Base-by-base conservation (phyloP, 306 rosid genomes). In the Gynostemma pentaphyllum region DNA sequence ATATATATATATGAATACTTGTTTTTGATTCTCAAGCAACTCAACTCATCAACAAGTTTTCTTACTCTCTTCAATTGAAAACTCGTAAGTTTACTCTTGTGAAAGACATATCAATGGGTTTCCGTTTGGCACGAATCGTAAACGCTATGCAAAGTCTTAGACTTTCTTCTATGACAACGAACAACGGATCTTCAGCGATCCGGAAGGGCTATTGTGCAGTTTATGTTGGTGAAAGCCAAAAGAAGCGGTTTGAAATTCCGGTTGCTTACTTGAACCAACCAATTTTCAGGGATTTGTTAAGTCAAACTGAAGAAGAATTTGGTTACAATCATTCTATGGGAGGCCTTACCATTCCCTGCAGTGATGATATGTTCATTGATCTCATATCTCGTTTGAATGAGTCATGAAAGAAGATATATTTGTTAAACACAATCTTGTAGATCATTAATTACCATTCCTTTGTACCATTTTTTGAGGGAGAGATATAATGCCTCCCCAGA, bases 271-370 rank as follows among this genome's bases (percentile, higher is more conserved):
- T 61, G 49, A 61, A 61, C 1, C 32, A 61, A 15, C 66, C 66
- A 14, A 21, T 23, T 61, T 61, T 40, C 66, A 61, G 24, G 49
- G 66, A 61, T 49, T 5, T 61, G 66, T 34, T 61, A 7, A 61
- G 23, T 40, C 66, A 15, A 40, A 49, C 44, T 24, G 66, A 9
- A 61, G 49, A 61, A 61, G 66, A 61, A 40, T 61, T 39, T 61
- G 66, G 66, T 61, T 61, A 40, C 13, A 41, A 40, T 23, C 66
- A 61, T 61, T 49, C 66, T 40, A 61, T 61, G 66, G 66, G 66
- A 61, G 49, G 66, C 49, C 49, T 61, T 8, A 61, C 66, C 22
- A 61, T 40, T 23, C 66, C 49, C 21, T 59, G 47, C 65, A 37
- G 46, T 16, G 30, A 59, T 37, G 47, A 59, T 37, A 37, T 32